These are phyloP conservation scores for Neofusicoccum laricinum DNA, from an alignment of 2,329 filamentous ascomycete genomes.

Conservation along the genomic window DNA sequence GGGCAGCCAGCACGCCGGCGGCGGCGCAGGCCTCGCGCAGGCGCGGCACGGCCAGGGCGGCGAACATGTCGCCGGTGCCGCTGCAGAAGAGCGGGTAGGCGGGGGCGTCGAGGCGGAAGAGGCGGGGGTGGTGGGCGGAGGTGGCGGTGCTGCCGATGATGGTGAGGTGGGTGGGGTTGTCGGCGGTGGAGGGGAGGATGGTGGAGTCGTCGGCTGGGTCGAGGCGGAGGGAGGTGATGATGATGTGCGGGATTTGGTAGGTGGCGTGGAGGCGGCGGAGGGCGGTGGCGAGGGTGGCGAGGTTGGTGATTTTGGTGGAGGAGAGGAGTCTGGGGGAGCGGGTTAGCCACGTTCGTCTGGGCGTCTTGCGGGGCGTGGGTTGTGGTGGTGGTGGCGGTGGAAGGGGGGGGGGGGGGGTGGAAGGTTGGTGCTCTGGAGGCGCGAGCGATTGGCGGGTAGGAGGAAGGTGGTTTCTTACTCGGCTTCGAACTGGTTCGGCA, in stretches of 20 bases:
- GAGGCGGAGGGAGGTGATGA: conserved; percentile 86
- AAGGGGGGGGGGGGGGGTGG: too few relatives aligned
- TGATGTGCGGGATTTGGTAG: conserved; percentile 78
- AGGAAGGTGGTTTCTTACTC: conserved; percentile 66
- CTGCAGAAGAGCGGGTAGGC: conserved; percentile 91
- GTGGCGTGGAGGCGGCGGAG: conserved; percentile 73
- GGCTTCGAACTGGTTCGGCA: conserved; percentile 96
- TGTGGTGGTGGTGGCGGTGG: background rate
- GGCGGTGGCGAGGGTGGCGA: conserved; percentile 68
- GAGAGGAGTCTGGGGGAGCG: conserved; percentile 66
- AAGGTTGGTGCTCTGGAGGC: too few relatives aligned
- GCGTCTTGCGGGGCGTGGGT: too few relatives aligned
- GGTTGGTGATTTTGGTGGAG: conserved; percentile 76
- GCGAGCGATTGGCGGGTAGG: too few relatives aligned
- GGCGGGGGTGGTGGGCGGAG: conserved; percentile 63
- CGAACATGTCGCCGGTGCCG: conserved; percentile 98
- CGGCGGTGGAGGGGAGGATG: conserved; percentile 28
- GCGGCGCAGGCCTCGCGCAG: conserved; percentile 75
- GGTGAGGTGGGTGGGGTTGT: conserved; percentile 48
- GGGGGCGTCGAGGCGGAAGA: conserved; percentile 85
- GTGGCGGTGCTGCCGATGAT: conserved; percentile 77
- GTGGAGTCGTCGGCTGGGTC: conserved; percentile 47
- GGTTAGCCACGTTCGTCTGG: background rate
- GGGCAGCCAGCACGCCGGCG: conserved; percentile 50
- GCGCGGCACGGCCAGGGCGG: conserved; percentile 81